These are phyloP conservation scores for Trichocladium uniseriatum DNA, from an alignment of 495 filamentous ascomycete species.

Conservation along the genomic window DNA sequence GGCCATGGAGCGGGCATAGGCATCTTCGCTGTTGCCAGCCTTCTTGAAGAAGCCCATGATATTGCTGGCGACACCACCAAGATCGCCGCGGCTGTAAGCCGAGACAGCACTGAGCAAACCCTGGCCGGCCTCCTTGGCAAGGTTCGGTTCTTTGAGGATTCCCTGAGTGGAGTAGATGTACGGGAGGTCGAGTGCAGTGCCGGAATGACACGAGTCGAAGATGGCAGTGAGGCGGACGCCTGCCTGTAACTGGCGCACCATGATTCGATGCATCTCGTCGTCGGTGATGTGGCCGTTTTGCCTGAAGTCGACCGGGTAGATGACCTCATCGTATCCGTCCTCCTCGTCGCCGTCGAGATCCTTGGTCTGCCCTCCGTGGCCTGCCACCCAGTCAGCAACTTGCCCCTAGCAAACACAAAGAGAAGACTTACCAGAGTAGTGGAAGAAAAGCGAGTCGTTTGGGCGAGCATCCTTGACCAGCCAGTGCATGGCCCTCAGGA, in stretches of 20 bases:
- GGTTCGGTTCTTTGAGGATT: conserved; percentile 94
- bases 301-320: conserved; percentile 94
- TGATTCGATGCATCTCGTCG: conserved; percentile 97
- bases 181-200: conserved; percentile 88
- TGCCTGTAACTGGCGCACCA: conserved; percentile 72
- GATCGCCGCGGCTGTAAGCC: conserved; percentile 82
- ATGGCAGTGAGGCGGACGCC: conserved; percentile 93
- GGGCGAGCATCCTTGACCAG: conserved; percentile 88
- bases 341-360: conserved; percentile 92
- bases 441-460: conserved; percentile 96
- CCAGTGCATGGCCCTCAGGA: conserved; percentile 97
- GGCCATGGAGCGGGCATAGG: conserved; percentile 64
- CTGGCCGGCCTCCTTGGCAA: conserved; percentile 95
- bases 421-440: conserved; percentile 73
- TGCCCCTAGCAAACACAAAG: neutral
- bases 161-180: conserved; percentile 96
- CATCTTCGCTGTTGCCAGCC: conserved; percentile 74
- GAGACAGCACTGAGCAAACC: conserved; percentile 84
- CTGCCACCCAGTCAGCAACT: conserved; percentile 33
- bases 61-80: conserved; percentile 70
- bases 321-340: conserved; percentile 95
- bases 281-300: conserved; percentile 89
- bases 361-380: conserved; percentile 94
- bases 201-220: conserved; percentile 99
- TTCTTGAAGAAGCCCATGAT: conserved; percentile 90